Conservation (phyloP, 352 stramenopile genomes). For the Pseudoperonospora humuli region DNA sequence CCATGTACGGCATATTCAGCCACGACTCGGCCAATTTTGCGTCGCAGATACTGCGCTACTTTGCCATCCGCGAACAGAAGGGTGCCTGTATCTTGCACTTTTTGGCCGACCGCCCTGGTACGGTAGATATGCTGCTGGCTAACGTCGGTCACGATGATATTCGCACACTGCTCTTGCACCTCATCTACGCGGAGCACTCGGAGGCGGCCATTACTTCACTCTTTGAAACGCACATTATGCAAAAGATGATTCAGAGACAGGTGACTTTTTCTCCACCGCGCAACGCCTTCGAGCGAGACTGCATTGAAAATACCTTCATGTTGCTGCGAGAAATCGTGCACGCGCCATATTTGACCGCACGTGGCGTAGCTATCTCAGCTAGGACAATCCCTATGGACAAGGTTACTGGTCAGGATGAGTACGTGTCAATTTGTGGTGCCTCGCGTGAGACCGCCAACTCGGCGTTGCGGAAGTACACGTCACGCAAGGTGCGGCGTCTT, state of each 20-base stretch:
- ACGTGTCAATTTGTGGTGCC: conserved; percentile 79
- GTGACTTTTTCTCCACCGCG: conserved; percentile 64
- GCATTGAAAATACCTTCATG: conserved; percentile 76
- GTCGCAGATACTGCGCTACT: conserved; percentile 76
- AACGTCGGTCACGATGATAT: conserved; percentile 82
- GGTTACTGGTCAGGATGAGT: conserved; percentile 79
- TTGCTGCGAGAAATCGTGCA: conserved; percentile 76
- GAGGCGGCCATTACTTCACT: conserved; percentile 62
- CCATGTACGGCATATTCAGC: conserved; percentile 62
- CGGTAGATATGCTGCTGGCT: conserved; percentile 66
- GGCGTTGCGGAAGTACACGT: conserved; percentile 79
- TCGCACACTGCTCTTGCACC: conserved; percentile 60
- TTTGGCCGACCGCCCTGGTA: conserved; percentile 39
- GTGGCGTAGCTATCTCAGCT: conserved; percentile 78
- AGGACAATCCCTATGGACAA: conserved; percentile 83
- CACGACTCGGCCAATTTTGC: conserved; percentile 73
- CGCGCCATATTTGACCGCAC: conserved; percentile 72
- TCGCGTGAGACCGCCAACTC: conserved; percentile 80
- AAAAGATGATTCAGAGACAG: conserved; percentile 71
- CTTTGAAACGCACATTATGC: conserved; percentile 62
- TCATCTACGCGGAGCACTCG: conserved; percentile 83
- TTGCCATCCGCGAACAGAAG: conserved; percentile 69
- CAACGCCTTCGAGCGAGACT: conserved; percentile 64
- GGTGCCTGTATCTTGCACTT: conserved; percentile 73
- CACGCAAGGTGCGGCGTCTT: conserved; percentile 72